phyloP scores from a whole-genome alignment of 148 eudicot genomes.

The Heliamphora exappendiculata region DNA sequence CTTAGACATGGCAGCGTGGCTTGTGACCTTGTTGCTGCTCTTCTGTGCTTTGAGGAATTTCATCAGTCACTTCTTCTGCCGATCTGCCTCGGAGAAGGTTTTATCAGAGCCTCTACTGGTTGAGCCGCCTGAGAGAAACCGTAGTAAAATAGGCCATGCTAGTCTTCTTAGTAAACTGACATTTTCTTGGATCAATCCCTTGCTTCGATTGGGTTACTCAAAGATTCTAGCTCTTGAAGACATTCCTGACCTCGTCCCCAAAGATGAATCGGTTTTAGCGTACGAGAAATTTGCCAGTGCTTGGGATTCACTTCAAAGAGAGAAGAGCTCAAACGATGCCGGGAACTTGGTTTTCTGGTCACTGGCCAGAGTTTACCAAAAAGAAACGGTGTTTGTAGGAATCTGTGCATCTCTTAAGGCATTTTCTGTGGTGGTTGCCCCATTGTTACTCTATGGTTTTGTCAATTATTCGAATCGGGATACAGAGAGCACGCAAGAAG shows the following conservation, averaged over 20 bases:
- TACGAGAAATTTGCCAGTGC: constrained; percentile 32
- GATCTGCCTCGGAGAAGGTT: neutral
- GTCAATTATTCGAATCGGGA: constrained; percentile 34
- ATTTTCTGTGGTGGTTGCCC: constrained; percentile 30
- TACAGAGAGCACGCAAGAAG: constrained; percentile 14
- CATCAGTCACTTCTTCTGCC: constrained; percentile 12
- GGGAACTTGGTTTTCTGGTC: constrained; percentile 26
- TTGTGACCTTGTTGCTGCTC: constrained; percentile 40
- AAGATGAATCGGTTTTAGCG: constrained; percentile 50
- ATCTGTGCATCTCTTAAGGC: constrained; percentile 34
- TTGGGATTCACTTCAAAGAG: constrained; percentile 26
- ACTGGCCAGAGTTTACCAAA: constrained; percentile 32
- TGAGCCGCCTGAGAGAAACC: constrained; percentile 15
- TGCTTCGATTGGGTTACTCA: constrained; percentile 41
- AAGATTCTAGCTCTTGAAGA: constrained; percentile 45
- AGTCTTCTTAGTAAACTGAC: constrained; percentile 33
- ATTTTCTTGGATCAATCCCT: constrained; percentile 57
- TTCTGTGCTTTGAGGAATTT: constrained; percentile 32
- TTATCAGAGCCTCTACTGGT: constrained; percentile 43
- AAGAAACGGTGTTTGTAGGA: constrained; percentile 39
- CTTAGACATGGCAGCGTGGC: constrained; percentile 39
- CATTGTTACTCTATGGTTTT: constrained; percentile 54
- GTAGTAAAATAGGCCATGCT: constrained; percentile 13
- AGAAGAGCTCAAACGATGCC: constrained; percentile 3
- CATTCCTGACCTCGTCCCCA: constrained; percentile 42